phyloP scores from a whole-genome alignment of 352 stramenopile species.

The Phytopythium litorale region DNA sequence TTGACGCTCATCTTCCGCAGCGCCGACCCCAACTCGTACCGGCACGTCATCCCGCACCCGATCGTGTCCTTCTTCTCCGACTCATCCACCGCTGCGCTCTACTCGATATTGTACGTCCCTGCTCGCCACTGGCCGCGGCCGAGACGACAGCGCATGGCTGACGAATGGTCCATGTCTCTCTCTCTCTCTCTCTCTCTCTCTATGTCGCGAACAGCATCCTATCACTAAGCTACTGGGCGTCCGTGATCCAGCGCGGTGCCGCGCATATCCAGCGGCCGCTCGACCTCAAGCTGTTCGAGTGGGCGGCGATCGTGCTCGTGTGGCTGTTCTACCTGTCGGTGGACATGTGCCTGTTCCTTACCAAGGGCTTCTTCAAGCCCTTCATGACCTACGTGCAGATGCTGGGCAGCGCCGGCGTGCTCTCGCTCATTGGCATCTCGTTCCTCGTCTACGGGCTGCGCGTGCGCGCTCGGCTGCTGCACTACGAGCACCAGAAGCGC shows the following conservation, averaged over 20 bases:
- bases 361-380: constrained; percentile 36
- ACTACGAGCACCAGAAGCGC: constrained; percentile 2
- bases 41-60: constrained; percentile 22
- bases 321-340: constrained; percentile 41
- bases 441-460: constrained; percentile 27
- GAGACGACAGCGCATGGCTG: too few relatives aligned
- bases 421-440: constrained; percentile 13
- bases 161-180: too few relatives aligned
- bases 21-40: constrained; percentile 28
- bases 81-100: constrained; percentile 32
- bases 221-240: constrained; percentile 49
- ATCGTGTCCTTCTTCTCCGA: constrained; percentile 22
- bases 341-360: constrained; percentile 22
- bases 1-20: constrained; percentile 27
- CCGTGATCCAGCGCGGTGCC: constrained; percentile 45
- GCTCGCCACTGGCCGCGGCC: not conserved
- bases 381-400: constrained; percentile 26
- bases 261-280: constrained; percentile 20
- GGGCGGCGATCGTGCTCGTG: constrained; percentile 20
- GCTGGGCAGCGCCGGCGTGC: constrained; percentile 15
- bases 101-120: constrained; percentile 31
- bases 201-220: constrained; percentile 31
- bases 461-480: constrained; percentile 3
- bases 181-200: too few relatives aligned
- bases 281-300: constrained; percentile 22